Conservation (phyloP, 1,284 basidiomycete genomes). For the Moesziomyces parantarcticus region DNA sequence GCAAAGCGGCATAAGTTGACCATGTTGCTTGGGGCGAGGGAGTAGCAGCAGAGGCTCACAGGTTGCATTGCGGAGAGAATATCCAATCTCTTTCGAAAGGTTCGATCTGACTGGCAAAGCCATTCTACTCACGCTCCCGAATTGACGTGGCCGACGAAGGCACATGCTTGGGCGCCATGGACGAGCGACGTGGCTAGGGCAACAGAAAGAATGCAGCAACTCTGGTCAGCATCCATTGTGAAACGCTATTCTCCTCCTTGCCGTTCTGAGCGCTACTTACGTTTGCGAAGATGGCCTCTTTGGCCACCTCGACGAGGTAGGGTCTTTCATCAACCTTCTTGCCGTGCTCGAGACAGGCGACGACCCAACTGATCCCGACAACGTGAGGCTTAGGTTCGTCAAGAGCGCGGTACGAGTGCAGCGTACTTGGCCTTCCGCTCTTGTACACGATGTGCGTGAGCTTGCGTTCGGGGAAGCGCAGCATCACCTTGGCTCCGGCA, state of each 20-base stretch:
- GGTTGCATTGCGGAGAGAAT: slow-evolving; percentile 1
- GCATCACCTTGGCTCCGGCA: slow-evolving; percentile 56
- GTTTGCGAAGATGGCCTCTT: slow-evolving; percentile 57
- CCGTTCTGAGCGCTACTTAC: slow-evolving; percentile 25
- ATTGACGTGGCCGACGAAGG: slow-evolving; percentile 34
- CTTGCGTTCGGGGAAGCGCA: slow-evolving; percentile 39
- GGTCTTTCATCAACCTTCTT: slow-evolving; percentile 51
- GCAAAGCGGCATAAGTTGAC: slow-evolving; percentile 25
- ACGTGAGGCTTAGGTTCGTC: slow-evolving; percentile 51
- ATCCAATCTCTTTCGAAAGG: neutral
- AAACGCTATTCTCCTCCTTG: no score
- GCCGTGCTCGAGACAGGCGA: slow-evolving; percentile 50
- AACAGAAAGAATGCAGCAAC: no score
- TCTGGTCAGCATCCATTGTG: neutral
- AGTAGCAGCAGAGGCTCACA: slow-evolving; percentile 65
- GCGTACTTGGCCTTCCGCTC: slow-evolving; percentile 54
- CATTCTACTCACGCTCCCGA: slow-evolving; percentile 52
- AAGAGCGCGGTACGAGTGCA: slow-evolving; percentile 48
- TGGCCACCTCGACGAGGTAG: slow-evolving; percentile 61
- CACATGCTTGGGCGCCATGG: slow-evolving; percentile 45
- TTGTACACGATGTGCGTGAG: slow-evolving; percentile 63
- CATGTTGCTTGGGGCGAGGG: slow-evolving; percentile 57
- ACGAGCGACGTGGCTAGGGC: slow-evolving; percentile 36
- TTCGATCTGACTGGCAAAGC: neutral
- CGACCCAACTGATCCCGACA: slow-evolving; percentile 59